These are phyloP conservation scores for Helianthus annuus DNA, from an alignment of 129 eudicot genomes.

Conservation along the genomic window HanXRQr2.0-SUNRISE NC_035440.2:25349311-25349810, in stretches of 20 bases:
- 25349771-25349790: not conserved
- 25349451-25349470: conserved; percentile 75
- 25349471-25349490: conserved; percentile 68
- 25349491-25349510: conserved; percentile 79
- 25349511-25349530: conserved; percentile 88
- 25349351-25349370: conserved; percentile 86
- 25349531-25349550: conserved; percentile 79
- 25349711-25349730: no score
- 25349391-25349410: conserved; percentile 79
- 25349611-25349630: not conserved
- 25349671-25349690: not conserved
- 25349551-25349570: conserved; percentile 72
- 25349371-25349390: conserved; percentile 88
- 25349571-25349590: conserved; percentile 33
- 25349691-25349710: not conserved
- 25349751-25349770: no score
- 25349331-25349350: conserved; percentile 5
- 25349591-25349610: not conserved
- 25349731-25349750: no score
- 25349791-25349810: not conserved
- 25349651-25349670: not conserved
- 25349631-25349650: not conserved
- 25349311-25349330: no score
- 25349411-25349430: conserved; percentile 84
- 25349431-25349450: conserved; percentile 55